A percentile compares a stretch with the other conserved stretches of the same genome.
Conservation (phyloP, 75 land plant genomes). For the Pinus taeda region DNA sequence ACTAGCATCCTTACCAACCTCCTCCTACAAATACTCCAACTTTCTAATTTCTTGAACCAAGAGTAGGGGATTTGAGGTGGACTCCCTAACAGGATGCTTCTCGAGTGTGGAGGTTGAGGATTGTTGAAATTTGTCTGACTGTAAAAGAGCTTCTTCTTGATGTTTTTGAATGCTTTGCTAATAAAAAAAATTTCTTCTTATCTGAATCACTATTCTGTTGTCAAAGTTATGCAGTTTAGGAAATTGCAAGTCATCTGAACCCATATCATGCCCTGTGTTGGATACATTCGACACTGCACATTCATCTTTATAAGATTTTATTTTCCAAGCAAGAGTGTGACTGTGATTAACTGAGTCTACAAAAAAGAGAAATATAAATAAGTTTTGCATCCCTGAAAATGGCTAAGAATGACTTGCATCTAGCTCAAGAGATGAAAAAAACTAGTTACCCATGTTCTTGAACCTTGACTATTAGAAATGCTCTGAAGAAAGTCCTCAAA, state of each 20-base stretch:
- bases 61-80: constrained; percentile 36
- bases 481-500: constrained; percentile 66
- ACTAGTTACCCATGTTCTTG: constrained; percentile 20
- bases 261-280: constrained; percentile 4
- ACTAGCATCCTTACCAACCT: constrained; percentile 36
- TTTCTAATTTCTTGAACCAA: constrained; percentile 51
- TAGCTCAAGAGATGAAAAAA: not conserved
- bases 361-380: not conserved
- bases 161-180: constrained; percentile 6
- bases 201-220: not conserved
- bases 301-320: constrained; percentile 20
- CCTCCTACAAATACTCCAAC: constrained; percentile 47
- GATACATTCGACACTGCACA: constrained; percentile 26
- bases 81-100: constrained; percentile 15
- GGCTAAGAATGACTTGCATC: not conserved
- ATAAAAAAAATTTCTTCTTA: not conserved
- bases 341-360: not conserved
- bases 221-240: not conserved
- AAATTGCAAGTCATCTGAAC: not conserved
- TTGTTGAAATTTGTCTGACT: constrained; percentile 1
- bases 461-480: constrained; percentile 45
- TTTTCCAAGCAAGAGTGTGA: not conserved
- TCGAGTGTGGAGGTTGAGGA: not conserved
- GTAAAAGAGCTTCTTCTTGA: not conserved
- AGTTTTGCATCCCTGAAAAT: not conserved